Evolutionary conservation across 768 basidiomycete genomes (phyloP), one percentile per base, ranked within the genome.

Genomic region (Leucogyrophana mollusca): DNA sequence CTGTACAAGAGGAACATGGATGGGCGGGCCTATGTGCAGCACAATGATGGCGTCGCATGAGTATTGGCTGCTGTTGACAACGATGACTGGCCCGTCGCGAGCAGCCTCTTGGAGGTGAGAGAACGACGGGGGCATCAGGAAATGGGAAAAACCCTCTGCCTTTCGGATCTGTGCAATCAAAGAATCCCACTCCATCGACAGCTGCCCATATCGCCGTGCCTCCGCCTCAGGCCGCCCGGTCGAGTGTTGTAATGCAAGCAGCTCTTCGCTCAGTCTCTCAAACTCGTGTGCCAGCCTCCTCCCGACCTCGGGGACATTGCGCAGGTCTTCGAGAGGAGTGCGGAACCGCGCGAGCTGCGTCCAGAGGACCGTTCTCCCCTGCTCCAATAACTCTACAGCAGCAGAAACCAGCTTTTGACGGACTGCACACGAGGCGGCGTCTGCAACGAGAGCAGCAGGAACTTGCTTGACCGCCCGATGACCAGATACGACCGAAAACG

Each of bases 21-120:
- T 9, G 9, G 32, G 32, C 32, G 9, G 32, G 9, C 32, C 32
- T n/a, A n/a, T 9, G 9, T 33, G 32, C n/a, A 33, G n/a, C 9
- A 33, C 32, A 33, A 33, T 33, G 32, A 33, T 33, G 32, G 32
- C 32, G 32, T 33, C 32, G 32, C 32, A 33, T n/a, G 32, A 33
- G 32, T 33, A 33, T n/a, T n/a, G n/a, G 25, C 58, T 53, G n/a
- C 61, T 56, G 24, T 66, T 71, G 27, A 72, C 52, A 4, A 72
- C 21, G 39, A 73, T 36, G 23, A 73, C 60, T 2, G 71, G 73
- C 1, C 73, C 72, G 3, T 60, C 56, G 1, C 22, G 39, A 2
- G 66, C 58, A 3, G 57, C 67, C 42, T 51, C 47, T 2, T 49
- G 57, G 10, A 73, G 56, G 10, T 63, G 51, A 3, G 50, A 21